Evolutionary conservation across 345 rosid species (phyloP).

Genomic region (Aegle marmelos): DNA sequence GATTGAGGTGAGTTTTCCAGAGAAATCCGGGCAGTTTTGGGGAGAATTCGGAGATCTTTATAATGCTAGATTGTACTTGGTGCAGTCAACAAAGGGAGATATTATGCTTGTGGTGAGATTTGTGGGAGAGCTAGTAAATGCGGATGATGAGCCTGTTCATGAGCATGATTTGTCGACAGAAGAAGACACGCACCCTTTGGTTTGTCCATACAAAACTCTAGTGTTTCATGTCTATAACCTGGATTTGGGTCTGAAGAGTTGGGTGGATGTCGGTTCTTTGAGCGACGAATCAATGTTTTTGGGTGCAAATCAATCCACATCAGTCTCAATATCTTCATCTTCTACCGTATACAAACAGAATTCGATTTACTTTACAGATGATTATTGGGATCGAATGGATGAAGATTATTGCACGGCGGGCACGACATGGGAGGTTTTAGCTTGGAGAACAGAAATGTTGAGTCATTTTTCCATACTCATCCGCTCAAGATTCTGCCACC

Average conservation of each 20-base stretch:
- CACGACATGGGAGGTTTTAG: conserved; percentile 13
- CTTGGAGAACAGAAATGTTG: background rate
- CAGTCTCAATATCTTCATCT: background rate
- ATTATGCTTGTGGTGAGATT: conserved; percentile 14
- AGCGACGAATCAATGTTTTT: conserved; percentile 2
- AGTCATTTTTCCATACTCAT: background rate
- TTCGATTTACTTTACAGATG: conserved; percentile 18
- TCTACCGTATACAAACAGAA: background rate
- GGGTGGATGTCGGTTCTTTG: conserved; percentile 4
- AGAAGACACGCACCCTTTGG: conserved; percentile 14
- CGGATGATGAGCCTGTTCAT: background rate
- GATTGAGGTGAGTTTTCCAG: background rate
- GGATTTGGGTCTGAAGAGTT: conserved; percentile 1
- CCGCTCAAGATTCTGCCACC: conserved; percentile 1
- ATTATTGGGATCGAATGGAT: conserved; percentile 13
- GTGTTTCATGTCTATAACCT: conserved; percentile 12
- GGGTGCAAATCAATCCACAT: conserved; percentile 17
- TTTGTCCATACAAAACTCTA: conserved; percentile 13
- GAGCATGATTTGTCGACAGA: conserved; percentile 14
- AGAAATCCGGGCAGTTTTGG: background rate
- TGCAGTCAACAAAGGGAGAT: conserved; percentile 11
- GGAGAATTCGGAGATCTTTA: background rate
- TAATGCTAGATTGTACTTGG: conserved; percentile 3
- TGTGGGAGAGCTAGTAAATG: conserved; percentile 18
- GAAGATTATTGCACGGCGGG: conserved; percentile 10